These are phyloP conservation scores for Cytidiella melzeri DNA, from an alignment of 768 basidiomycete genomes.

Conservation along the genomic window DNA sequence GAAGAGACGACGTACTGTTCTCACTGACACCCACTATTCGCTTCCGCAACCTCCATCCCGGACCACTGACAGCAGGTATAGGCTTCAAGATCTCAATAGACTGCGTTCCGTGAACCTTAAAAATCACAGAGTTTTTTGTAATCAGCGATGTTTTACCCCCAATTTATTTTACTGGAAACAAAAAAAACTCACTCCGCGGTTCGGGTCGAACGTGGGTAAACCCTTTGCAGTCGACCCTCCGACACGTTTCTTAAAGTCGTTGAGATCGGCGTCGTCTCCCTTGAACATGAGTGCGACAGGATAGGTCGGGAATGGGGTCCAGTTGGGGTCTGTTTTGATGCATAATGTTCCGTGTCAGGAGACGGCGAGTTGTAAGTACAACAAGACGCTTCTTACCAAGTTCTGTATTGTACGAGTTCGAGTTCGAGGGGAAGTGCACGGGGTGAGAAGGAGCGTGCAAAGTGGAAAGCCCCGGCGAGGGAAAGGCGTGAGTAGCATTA, in stretches of 20 bases:
- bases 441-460: no score
- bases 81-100: constrained; percentile 74
- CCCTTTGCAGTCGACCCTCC: constrained; percentile 43
- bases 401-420: constrained; percentile 28
- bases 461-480: no score
- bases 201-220: constrained; percentile 65
- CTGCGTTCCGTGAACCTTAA: constrained; percentile 80
- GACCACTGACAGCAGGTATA: constrained; percentile 69
- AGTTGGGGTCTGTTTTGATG: constrained; percentile 48
- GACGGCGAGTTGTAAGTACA: neutral
- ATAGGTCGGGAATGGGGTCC: constrained; percentile 78
- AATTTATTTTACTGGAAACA: no score
- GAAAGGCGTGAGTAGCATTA: no score
- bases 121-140: no score
- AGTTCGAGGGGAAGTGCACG: neutral
- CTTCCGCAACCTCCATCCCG: constrained; percentile 70
- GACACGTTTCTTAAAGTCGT: constrained; percentile 54
- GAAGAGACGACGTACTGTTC: constrained; percentile 73
- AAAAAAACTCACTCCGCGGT: constrained; percentile 49
- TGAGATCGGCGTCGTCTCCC: constrained; percentile 61
- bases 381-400: constrained; percentile 40
- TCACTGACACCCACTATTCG: constrained; percentile 68
- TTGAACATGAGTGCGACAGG: constrained; percentile 76
- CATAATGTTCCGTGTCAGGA: neutral
- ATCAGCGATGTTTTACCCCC: no score